Evolutionary conservation across 257 asterid species (phyloP).

Genomic region (Gentiana dahurica): DNA sequence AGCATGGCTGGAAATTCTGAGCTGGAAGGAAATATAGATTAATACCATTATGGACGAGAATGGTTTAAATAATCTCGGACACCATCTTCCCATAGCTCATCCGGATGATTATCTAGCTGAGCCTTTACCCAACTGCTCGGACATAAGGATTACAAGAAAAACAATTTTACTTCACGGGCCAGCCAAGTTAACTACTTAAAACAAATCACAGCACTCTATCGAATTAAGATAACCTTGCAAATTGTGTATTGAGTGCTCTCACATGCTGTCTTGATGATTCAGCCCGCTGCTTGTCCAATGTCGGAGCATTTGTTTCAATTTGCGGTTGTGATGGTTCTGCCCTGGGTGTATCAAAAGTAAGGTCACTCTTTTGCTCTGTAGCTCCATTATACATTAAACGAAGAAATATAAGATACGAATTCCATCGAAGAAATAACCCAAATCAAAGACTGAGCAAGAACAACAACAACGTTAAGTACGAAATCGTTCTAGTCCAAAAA

Average conservation of each 20-base stretch:
- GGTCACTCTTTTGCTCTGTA: slow-evolving; percentile 57
- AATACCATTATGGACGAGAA: slow-evolving; percentile 70
- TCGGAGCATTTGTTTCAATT: slow-evolving; percentile 13
- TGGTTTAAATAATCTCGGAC: slow-evolving; percentile 78
- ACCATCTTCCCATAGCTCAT: slow-evolving; percentile 99
- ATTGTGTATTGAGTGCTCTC: slow-evolving; percentile 90
- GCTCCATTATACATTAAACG: slow-evolving; percentile 16
- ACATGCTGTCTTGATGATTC: slow-evolving; percentile 86
- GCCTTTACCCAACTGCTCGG: slow-evolving; percentile 78
- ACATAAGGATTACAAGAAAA: neutral
- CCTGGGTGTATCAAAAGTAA: slow-evolving; percentile 30
- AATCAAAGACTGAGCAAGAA: too few relatives aligned
- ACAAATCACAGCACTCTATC: neutral
- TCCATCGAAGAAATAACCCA: too few relatives aligned
- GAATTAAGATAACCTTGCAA: slow-evolving; percentile 50
- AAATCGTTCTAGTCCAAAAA: too few relatives aligned
- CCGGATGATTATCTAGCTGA: slow-evolving; percentile 80
- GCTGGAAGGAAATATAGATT: slow-evolving; percentile 9
- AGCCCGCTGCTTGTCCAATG: slow-evolving; percentile 63
- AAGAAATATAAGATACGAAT: neutral
- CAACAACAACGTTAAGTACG: too few relatives aligned
- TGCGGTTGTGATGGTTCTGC: slow-evolving; percentile 40
- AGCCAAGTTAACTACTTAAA: neutral
- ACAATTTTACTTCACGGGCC: too few relatives aligned
- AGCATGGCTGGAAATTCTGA: too few relatives aligned